Percentiles rank a stretch among this genome's conserved stretches.
Evolutionary conservation across 805 yeast genomes (phyloP).

Genomic region (Cyberlindnera samutprakarnensis): DNA sequence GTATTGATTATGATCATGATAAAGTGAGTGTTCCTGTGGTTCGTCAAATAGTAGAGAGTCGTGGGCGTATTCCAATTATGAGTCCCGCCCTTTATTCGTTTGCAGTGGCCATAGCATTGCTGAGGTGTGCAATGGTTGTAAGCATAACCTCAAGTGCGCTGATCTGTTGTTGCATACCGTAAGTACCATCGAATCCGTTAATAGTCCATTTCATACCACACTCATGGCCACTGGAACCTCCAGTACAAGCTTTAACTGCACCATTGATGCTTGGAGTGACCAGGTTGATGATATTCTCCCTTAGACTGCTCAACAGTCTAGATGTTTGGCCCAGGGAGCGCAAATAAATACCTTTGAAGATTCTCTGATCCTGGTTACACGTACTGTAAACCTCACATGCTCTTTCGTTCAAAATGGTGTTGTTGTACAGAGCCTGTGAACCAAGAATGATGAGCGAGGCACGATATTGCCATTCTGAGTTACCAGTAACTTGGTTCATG

Average conservation of each 20-base stretch:
- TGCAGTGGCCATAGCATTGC: no score
- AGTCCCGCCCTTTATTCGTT: no score
- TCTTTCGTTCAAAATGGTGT: conserved; percentile 64
- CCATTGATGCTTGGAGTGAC: conserved; percentile 49
- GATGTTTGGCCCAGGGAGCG: conserved; percentile 71
- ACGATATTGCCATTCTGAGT: conserved; percentile 43
- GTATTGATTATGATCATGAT: no score
- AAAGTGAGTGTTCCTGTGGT: no score
- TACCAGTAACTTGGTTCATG: conserved; percentile 59
- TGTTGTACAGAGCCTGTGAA: conserved; percentile 28
- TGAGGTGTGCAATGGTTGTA: no score
- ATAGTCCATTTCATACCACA: conserved; percentile 81
- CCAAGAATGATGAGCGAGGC: conserved; percentile 15
- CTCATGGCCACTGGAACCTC: conserved; percentile 41
- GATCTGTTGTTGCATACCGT: conserved; percentile 88
- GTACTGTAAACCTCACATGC: conserved; percentile 62
- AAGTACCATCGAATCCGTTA: conserved; percentile 58
- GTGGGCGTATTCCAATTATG: no score
- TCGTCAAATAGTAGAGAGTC: no score
- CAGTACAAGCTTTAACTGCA: conserved; percentile 32
- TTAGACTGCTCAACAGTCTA: conserved; percentile 51
- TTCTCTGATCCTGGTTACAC: conserved; percentile 82
- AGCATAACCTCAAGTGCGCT: conserved; percentile 64
- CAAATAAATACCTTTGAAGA: conserved; percentile 79
- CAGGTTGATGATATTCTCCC: conserved; percentile 25